Evolutionary conservation across 179 eudicot species (phyloP).

Genomic region (Silene noctiflora): DNA sequence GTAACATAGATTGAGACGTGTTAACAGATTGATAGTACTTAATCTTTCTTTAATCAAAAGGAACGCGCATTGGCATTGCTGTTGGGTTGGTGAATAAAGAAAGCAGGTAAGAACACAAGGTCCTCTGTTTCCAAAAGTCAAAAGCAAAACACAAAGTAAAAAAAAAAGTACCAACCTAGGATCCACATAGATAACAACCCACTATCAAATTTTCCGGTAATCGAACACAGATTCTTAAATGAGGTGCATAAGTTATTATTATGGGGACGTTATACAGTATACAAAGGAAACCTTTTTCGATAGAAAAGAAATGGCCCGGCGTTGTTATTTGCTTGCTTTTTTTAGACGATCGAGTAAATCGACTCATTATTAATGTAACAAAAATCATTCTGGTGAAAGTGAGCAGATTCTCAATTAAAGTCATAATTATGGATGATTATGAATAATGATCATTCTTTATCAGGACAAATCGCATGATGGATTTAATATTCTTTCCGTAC

Average conservation of each 20-base stretch:
- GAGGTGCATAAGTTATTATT: too few relatives aligned
- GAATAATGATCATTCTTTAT: neutral
- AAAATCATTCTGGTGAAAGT: too few relatives aligned
- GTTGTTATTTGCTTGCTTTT: neutral
- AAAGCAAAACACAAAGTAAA: constrained; percentile 27
- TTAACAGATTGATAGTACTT: constrained; percentile 21
- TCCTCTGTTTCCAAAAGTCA: constrained; percentile 23
- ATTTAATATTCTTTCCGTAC: neutral
- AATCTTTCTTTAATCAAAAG: constrained; percentile 11
- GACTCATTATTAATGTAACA: constrained; percentile 3
- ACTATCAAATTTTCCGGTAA: constrained; percentile 6
- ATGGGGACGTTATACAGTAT: too few relatives aligned
- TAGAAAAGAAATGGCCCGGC: neutral
- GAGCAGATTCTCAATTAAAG: constrained; percentile 5
- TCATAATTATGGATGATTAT: constrained; percentile 9
- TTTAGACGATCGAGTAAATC: neutral
- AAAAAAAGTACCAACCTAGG: constrained; percentile 18
- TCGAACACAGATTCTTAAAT: neutral
- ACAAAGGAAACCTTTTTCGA: neutral
- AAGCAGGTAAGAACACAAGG: constrained; percentile 5
- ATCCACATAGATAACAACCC: constrained; percentile 23
- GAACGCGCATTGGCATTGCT: constrained; percentile 8
- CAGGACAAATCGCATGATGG: neutral
- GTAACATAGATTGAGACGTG: constrained; percentile 9
- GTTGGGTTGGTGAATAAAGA: constrained; percentile 26